Evolutionary conservation across 163 green algal species (phyloP).

Genomic region (Volvox carteri): DNA sequence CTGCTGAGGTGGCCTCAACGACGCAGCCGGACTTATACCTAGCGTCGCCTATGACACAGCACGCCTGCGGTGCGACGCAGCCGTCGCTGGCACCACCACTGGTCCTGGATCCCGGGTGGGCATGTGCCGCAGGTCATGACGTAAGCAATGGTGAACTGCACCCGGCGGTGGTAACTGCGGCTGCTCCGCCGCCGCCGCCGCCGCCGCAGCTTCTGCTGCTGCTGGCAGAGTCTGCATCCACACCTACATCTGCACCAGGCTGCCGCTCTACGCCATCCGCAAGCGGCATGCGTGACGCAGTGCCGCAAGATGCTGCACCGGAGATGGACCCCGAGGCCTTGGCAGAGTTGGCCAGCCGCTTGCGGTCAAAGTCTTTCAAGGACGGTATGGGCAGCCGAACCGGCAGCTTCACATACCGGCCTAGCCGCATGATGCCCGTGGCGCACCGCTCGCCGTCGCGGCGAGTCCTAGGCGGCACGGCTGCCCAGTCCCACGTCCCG

Average conservation of each 20-base stretch:
- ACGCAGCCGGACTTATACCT: no score
- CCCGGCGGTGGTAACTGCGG: no score
- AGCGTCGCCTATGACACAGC: no score
- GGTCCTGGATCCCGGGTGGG: no score
- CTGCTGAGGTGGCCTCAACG: no score
- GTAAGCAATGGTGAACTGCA: no score
- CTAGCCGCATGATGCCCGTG: slow-evolving; percentile 46
- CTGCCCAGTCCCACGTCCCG: not conserved
- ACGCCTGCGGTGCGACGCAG: no score
- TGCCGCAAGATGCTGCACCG: not conserved
- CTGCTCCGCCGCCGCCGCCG: no score
- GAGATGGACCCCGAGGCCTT: slow-evolving; percentile 47
- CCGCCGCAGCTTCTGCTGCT: not conserved
- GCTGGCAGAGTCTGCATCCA: not conserved
- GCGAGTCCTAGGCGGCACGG: not conserved
- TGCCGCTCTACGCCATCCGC: not conserved
- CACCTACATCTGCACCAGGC: not conserved
- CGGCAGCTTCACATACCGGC: slow-evolving; percentile 33
- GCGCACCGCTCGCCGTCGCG: not conserved
- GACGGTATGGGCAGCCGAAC: slow-evolving; percentile 23
- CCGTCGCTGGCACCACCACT: not conserved
- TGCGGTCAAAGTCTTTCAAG: slow-evolving; percentile 35
- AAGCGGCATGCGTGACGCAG: not conserved
- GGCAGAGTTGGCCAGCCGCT: slow-evolving; percentile 28
- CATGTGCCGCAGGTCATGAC: no score